These are phyloP conservation scores for Polyporus tsugae DNA, from an alignment of 1,284 basidiomycete genomes.

Conservation along the genomic window DNA sequence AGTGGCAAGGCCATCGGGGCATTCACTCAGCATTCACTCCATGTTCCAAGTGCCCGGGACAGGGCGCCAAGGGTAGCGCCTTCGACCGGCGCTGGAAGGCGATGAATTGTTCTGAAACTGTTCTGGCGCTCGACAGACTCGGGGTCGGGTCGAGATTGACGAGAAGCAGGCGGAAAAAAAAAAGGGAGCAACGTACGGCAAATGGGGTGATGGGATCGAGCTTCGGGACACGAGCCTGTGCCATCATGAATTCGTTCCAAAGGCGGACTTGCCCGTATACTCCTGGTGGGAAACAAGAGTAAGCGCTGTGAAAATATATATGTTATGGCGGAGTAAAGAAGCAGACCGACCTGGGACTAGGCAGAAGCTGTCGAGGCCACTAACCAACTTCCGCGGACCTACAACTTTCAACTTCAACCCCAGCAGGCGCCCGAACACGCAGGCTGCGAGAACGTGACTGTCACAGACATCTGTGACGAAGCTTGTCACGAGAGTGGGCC, in stretches of 20 bases:
- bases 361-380: neutral
- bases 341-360: neutral
- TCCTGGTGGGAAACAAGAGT: neutral
- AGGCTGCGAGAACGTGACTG: neutral
- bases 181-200: neutral
- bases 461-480: neutral
- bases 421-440: neutral
- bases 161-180: neutral
- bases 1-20: neutral
- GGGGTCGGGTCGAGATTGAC: neutral
- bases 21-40: neutral
- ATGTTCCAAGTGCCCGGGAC: neutral
- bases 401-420: conserved; percentile 22
- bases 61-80: neutral
- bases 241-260: too few relatives aligned
- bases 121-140: neutral
- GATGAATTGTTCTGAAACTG: neutral
- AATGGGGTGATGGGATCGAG: neutral
- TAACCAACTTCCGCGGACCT: conserved; percentile 18
- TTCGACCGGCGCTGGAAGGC: neutral
- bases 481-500: conserved; percentile 6
- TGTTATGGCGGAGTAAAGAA: neutral
- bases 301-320: neutral
- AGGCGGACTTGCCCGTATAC: neutral
- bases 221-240: neutral